Evolutionary conservation across 148 eudicot species (phyloP).

Genomic region (Arctostaphylos glauca): DNA sequence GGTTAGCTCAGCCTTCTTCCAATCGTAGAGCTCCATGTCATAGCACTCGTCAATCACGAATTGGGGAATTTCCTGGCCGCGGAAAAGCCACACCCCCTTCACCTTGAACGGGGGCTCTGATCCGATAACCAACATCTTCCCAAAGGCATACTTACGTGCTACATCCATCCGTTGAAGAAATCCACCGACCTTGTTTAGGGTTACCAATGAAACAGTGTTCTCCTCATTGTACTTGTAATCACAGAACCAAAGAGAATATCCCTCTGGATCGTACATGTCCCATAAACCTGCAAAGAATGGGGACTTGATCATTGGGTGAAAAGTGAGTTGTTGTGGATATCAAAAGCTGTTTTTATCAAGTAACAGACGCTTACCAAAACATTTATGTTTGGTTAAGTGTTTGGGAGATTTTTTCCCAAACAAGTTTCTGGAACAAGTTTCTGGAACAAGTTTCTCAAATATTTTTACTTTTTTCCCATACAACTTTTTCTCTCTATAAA

Average conservation of each 20-base stretch:
- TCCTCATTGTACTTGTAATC: slow-evolving; percentile 12
- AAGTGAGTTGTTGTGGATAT: too few species aligned
- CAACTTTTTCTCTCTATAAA: too few species aligned
- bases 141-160: slow-evolving; percentile 14
- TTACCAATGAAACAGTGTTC: slow-evolving; percentile 6
- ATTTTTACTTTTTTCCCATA: too few species aligned
- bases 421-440: too few species aligned
- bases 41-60: slow-evolving; percentile 11
- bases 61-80: slow-evolving; percentile 10
- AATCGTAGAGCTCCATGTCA: slow-evolving; percentile 15
- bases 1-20: background rate
- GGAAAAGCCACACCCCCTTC: slow-evolving; percentile 15
- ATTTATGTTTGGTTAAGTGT: too few species aligned
- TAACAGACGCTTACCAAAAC: too few species aligned
- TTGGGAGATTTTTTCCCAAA: too few species aligned
- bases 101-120: slow-evolving; percentile 15
- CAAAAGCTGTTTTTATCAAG: too few species aligned
- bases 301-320: too few species aligned
- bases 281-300: slow-evolving; percentile 2
- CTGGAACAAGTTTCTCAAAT: too few species aligned
- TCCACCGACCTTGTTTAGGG: slow-evolving; percentile 11
- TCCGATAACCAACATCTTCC: slow-evolving; percentile 15
- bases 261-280: slow-evolving; percentile 14
- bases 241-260: slow-evolving; percentile 10
- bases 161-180: slow-evolving; percentile 12